Evolutionary conservation across 495 filamentous ascomycete genomes (phyloP), one percentile per base, ranked within the genome.

Genomic region (Aspergillus carlsbadensis): DNA sequence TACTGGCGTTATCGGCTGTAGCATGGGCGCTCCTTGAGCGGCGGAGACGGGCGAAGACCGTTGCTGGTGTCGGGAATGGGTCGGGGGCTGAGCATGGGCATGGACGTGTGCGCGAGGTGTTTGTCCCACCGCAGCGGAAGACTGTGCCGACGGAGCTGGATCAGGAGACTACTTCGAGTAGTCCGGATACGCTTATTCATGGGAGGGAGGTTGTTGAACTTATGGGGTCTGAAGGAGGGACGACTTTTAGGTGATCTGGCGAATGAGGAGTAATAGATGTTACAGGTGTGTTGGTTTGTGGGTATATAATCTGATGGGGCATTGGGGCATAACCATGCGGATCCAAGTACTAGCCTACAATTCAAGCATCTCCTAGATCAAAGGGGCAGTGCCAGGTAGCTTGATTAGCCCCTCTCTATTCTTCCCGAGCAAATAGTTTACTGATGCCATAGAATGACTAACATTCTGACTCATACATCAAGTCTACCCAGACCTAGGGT

Each of bases 11-110:
- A 6, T 26, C 55, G 5, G 45, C 45, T 15, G 33, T 51, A 24
- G 34, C 48, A 11, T 57, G 55, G 55, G 46, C 35, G 2, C 31
- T 35, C 3, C 51, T 46, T 37, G 55, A 57, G 20, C 22, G 55
- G 35, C 49, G 42, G 7, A 41, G 50, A 39, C 45, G 37, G 37
- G 4, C 8, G 20, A 24, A 24, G 18, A 3, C 26, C n/a, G 26
- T 5, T 7, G 13, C 13, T 7, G 13, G 45, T 10, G 45, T 10
- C 17, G 22, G 41, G 41, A 18, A 6, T 11, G 18, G 41, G n/a
- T 5, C 26, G n/a, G 41, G 18, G 11, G 17, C 45, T 35, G 45
- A 10, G 22, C 24, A 24, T 31, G 13, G 10, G 24, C 24, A 24
- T 31, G 13, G 10, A 14, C 45, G 24, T 29, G 26, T 29, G 45